phyloP scores from a whole-genome alignment of 495 filamentous ascomycete genomes.

The Penicillium canariense region DNA sequence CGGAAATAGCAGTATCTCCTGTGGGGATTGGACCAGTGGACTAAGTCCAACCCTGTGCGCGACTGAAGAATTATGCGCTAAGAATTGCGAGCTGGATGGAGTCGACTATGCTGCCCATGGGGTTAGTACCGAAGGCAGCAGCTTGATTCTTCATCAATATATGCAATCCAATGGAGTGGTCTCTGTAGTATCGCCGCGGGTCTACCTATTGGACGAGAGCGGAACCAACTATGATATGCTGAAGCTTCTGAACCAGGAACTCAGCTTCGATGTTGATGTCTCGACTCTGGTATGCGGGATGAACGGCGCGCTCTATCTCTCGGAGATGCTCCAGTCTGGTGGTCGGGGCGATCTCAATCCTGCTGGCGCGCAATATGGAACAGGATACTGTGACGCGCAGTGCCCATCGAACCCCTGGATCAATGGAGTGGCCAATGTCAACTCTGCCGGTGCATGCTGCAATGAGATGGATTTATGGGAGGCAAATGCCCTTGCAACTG shows the following conservation, averaged over 20 bases:
- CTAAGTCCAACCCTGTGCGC: slow-evolving; percentile 48
- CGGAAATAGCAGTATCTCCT: slow-evolving; percentile 20
- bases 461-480: slow-evolving; percentile 66
- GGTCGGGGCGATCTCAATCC: slow-evolving; percentile 55
- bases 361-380: slow-evolving; percentile 62
- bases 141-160: slow-evolving; percentile 46
- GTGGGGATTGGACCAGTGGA: slow-evolving; percentile 34
- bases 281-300: slow-evolving; percentile 61
- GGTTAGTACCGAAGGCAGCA: slow-evolving; percentile 41
- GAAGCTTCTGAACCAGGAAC: slow-evolving; percentile 56
- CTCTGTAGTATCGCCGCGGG: slow-evolving; percentile 48
- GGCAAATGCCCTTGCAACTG: slow-evolving; percentile 57
- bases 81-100: slow-evolving; percentile 53
- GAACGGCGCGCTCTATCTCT: slow-evolving; percentile 67
- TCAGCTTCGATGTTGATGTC: slow-evolving; percentile 63
- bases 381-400: slow-evolving; percentile 71
- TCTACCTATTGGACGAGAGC: slow-evolving; percentile 57
- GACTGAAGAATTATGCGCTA: slow-evolving; percentile 41
- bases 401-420: slow-evolving; percentile 56
- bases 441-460: slow-evolving; percentile 51
- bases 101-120: slow-evolving; percentile 47
- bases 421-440: slow-evolving; percentile 56
- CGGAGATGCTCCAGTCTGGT: slow-evolving; percentile 58
- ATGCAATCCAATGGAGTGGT: slow-evolving; percentile 26
- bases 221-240: slow-evolving; percentile 59